Evolutionary conservation across 208 protist species (phyloP).

Genomic region (Leptomonas pyrrhocoris): DNA sequence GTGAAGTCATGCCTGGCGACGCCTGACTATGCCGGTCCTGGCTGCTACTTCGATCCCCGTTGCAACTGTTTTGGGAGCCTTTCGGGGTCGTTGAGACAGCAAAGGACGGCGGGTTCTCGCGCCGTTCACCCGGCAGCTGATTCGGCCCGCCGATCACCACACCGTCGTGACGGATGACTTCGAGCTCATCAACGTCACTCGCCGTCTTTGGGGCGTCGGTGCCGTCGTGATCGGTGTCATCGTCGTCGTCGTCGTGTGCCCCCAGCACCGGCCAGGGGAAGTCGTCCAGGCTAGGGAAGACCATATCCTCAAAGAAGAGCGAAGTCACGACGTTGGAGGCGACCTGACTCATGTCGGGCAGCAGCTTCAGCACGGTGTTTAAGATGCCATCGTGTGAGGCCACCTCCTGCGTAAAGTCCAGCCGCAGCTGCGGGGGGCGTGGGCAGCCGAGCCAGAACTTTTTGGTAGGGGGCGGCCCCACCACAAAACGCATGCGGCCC

Average conservation of each 20-base stretch:
- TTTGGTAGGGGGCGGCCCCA: constrained; percentile 73
- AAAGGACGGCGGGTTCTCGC: background rate
- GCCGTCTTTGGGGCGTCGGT: too few relatives aligned
- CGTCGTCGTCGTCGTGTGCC: constrained; percentile 27
- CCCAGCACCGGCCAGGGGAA: constrained; percentile 72
- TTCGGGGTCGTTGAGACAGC: background rate
- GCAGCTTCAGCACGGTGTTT: constrained; percentile 55
- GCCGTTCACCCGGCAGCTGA: constrained; percentile 2
- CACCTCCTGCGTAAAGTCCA: constrained; percentile 83
- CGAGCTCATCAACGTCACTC: constrained; percentile 13
- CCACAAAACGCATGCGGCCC: constrained; percentile 69
- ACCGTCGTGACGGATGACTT: background rate
- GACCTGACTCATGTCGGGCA: constrained; percentile 77
- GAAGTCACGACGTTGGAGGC: constrained; percentile 73
- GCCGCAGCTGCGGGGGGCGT: constrained; percentile 61
- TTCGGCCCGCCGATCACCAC: constrained; percentile 1
- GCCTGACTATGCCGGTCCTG: background rate
- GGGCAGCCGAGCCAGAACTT: constrained; percentile 79
- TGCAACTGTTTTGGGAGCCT: background rate
- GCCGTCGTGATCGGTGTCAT: background rate
- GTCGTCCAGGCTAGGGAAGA: constrained; percentile 80
- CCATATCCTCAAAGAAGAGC: constrained; percentile 84
- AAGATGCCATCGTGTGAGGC: constrained; percentile 75
- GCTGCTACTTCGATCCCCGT: background rate
- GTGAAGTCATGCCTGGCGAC: background rate